Conservation (phyloP, 257 asterid genomes). For the Solanum raphanifolium region DNA sequence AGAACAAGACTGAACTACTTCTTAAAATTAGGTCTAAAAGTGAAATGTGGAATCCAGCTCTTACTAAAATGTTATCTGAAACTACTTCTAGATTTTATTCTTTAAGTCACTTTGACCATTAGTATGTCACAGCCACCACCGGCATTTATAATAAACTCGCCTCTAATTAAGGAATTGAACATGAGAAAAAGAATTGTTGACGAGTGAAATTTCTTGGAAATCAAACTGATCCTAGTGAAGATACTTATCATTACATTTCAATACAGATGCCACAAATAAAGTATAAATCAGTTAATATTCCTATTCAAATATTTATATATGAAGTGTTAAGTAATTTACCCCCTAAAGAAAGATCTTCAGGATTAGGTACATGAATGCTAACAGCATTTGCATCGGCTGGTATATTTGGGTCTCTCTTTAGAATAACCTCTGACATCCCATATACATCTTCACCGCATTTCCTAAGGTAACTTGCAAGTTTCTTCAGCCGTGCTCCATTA, state of each 20-base stretch:
- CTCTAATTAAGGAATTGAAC: background rate
- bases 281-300: background rate
- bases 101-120: background rate
- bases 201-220: background rate
- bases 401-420: constrained; percentile 61
- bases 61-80: background rate
- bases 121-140: background rate
- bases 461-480: constrained; percentile 59
- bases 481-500: constrained; percentile 58
- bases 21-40: background rate
- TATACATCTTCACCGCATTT: constrained; percentile 41
- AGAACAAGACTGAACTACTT: background rate
- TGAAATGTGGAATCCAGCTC: background rate
- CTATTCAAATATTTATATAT: background rate
- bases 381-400: constrained; percentile 76
- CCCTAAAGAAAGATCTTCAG: constrained; percentile 36
- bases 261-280: background rate
- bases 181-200: background rate
- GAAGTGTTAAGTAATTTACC: constrained; percentile 30
- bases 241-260: background rate
- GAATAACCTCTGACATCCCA: constrained; percentile 68
- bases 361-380: constrained; percentile 65
- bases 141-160: background rate
- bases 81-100: background rate
- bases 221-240: background rate